Evolutionary conservation across 768 basidiomycete genomes (phyloP), one percentile per base, ranked within the genome.

Genomic region (Trametes punicea): DNA sequence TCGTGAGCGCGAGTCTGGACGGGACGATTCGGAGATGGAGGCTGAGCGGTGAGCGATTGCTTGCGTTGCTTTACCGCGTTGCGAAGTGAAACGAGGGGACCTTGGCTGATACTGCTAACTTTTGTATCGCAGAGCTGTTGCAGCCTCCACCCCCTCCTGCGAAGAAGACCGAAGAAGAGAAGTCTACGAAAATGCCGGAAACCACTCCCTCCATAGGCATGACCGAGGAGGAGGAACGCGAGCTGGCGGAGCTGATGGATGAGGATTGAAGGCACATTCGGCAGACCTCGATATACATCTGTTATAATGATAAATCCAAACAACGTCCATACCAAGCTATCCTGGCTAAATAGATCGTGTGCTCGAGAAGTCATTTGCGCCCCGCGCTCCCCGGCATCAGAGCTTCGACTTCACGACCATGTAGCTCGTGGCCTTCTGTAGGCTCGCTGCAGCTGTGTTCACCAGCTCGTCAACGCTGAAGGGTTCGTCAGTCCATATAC

Each of bases 201-300:
- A 63, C 64, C 38, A 6, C 29, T 0, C 26, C 38, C 15, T 16
- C 49, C 62, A 66, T 79, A 39, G 59, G 59, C 39, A 66, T 95
- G 70, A 88, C 93, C 9, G 91, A 88, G 64, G 95, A 96, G 49
- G 95, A 97, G 70, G 93, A 94, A 64, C 78, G 82, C 20, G 93
- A 97, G 69, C 75, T 98, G 20, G 93, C 85, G 33, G 93, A 93
- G 65, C 70, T 97, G 33, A 80, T 88, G 80, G 76, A 68, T 34
- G 67, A 67, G 3, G 65, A 68, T 30, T 61, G 46, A 59, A 34
- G 25, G n/a, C 18, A 41, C 21, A 38, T 6, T 21, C 27, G 7
- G 27, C 16, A 30, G 16, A 25, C 30, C 23, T 9, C 20, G 9
- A 42, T 44, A 23, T 52, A 33, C 27, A 49, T 30, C 34, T 48